phyloP scores from a whole-genome alignment of 2,329 filamentous ascomycete genomes.

The Scedosporium dehoogii region DNA sequence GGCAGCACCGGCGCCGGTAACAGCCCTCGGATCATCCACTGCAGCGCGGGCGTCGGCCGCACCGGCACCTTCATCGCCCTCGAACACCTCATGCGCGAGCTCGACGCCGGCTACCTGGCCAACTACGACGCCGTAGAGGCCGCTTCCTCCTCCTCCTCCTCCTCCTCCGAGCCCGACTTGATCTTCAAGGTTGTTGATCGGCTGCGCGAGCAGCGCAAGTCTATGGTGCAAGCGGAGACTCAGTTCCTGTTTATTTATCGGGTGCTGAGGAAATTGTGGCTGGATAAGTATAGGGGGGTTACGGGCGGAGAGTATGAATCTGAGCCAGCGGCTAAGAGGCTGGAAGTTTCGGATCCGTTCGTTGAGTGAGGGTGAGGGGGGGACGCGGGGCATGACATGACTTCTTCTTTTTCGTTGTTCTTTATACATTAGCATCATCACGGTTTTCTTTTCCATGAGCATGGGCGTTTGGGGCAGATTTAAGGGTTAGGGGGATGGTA shows the following conservation, averaged over 20 bases:
- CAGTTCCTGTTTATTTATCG: conserved; percentile 88
- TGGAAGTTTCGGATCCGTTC: conserved; percentile 29
- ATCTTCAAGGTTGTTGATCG: conserved; percentile 70
- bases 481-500: neutral
- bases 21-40: conserved; percentile 69
- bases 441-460: neutral
- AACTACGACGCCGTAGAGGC: conserved; percentile 25
- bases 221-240: conserved; percentile 85
- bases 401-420: neutral
- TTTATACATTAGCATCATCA: neutral
- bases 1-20: conserved; percentile 17
- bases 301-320: conserved; percentile 18
- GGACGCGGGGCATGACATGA: too few relatives aligned
- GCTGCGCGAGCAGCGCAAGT: conserved; percentile 77
- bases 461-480: neutral
- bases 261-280: conserved; percentile 66
- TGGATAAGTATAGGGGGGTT: conserved; percentile 46
- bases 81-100: conserved; percentile 79
- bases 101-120: conserved; percentile 62
- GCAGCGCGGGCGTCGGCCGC: conserved; percentile 86
- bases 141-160: neutral
- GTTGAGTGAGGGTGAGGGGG: too few relatives aligned
- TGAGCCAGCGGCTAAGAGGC: conserved; percentile 42
- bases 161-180: conserved; percentile 34
- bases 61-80: conserved; percentile 93